Evolutionary conservation across 768 basidiomycete species (phyloP).

Genomic region (Boletus reticulatus): DNA sequence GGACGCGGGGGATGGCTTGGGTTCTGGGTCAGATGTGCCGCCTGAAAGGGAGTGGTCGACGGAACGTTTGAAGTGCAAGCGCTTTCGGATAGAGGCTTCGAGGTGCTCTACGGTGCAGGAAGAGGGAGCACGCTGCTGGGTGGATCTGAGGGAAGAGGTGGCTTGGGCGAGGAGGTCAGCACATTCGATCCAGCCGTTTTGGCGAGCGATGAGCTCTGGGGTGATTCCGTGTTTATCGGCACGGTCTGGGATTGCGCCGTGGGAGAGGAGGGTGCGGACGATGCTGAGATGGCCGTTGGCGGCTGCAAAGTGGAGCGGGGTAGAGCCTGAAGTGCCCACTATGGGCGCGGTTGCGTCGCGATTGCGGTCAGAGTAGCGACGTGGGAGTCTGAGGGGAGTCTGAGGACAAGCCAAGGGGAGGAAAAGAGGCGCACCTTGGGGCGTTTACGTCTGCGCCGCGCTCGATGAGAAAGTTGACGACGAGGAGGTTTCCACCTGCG

Average conservation of each 20-base stretch:
- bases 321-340: slow-evolving; percentile 83
- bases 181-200: slow-evolving; percentile 78
- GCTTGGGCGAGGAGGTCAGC: slow-evolving; percentile 72
- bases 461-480: slow-evolving; percentile 87
- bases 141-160: slow-evolving; percentile 34
- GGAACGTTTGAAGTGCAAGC: slow-evolving; percentile 73
- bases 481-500: slow-evolving; percentile 84
- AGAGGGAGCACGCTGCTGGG: slow-evolving; percentile 19
- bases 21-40: slow-evolving; percentile 31
- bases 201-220: slow-evolving; percentile 77
- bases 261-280: slow-evolving; percentile 75
- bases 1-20: slow-evolving; percentile 14
- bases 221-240: slow-evolving; percentile 92
- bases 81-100: slow-evolving; percentile 36
- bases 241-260: slow-evolving; percentile 78
- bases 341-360: slow-evolving; percentile 67
- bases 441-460: slow-evolving; percentile 98
- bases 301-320: slow-evolving; percentile 95
- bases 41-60: slow-evolving; percentile 65
- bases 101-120: slow-evolving; percentile 31
- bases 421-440: slow-evolving; percentile 58
- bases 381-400: slow-evolving; percentile 51
- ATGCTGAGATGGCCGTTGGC: slow-evolving; percentile 88
- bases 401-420: slow-evolving; percentile 10
- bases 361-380: slow-evolving; percentile 70